Conservation (phyloP, 768 basidiomycete species). For the Solioccasus polychromus region DNA sequence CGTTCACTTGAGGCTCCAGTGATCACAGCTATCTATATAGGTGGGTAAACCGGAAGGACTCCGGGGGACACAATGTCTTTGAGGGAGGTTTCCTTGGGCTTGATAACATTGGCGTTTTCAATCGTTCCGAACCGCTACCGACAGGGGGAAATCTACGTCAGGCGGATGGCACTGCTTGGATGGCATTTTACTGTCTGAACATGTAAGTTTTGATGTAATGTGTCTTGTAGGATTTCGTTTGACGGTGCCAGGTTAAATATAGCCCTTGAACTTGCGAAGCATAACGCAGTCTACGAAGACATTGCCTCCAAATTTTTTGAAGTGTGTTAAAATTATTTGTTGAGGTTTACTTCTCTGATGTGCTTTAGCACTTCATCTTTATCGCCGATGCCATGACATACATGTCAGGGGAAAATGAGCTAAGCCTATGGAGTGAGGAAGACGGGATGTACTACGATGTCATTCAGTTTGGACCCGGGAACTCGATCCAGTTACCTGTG, state of each 20-base stretch:
- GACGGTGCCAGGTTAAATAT: constrained; percentile 76
- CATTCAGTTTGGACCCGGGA: constrained; percentile 79
- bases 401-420: constrained; percentile 70
- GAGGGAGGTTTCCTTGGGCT: constrained; percentile 98
- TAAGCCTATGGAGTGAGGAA: constrained; percentile 91
- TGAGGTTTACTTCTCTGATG: constrained; percentile 14
- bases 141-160: constrained; percentile 93
- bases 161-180: constrained; percentile 99
- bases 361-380: constrained; percentile 86
- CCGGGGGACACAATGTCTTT: constrained; percentile 93
- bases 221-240: constrained; percentile 1
- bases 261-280: constrained; percentile 95
- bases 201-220: constrained; percentile 54
- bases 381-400: constrained; percentile 99
- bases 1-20: not conserved
- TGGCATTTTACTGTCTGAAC: constrained; percentile 98
- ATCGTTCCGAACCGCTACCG: constrained; percentile 94
- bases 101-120: constrained; percentile 98
- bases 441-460: constrained; percentile 99
- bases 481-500: constrained; percentile 88
- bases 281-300: constrained; percentile 96
- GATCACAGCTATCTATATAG: constrained; percentile 33
- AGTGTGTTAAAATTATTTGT: constrained; percentile 34
- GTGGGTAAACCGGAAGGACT: constrained; percentile 99
- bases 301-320: constrained; percentile 99